Percentiles rank a stretch among this genome's conserved stretches.
phyloP scores from a whole-genome alignment of 805 yeast genomes.

The Phaffomyces thermotolerans region DNA sequence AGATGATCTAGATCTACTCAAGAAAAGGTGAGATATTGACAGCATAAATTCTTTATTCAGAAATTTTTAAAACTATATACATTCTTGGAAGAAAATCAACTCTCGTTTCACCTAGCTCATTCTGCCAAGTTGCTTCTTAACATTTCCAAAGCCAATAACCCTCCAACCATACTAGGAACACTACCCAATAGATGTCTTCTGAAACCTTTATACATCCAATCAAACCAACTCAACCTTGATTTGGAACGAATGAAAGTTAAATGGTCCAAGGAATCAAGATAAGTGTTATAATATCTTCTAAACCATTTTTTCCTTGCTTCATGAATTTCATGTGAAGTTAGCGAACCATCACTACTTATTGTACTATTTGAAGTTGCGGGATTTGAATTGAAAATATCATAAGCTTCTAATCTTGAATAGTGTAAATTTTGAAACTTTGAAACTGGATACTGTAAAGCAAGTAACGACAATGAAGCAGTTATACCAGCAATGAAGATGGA shows the following conservation, averaged over 20 bases:
- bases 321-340: constrained; percentile 1
- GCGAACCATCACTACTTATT: neutral
- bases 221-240: constrained; percentile 48
- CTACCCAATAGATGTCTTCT: constrained; percentile 61
- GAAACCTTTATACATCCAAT: constrained; percentile 76
- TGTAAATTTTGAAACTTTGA: constrained; percentile 75
- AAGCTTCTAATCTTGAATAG: constrained; percentile 69
- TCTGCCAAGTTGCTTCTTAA: constrained; percentile 42
- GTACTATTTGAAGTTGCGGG: constrained; percentile 18
- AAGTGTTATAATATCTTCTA: constrained; percentile 61
- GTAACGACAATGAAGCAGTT: constrained; percentile 69
- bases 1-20: no score
- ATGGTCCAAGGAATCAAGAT: constrained; percentile 66
- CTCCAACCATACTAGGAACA: constrained; percentile 85
- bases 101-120: neutral
- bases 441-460: constrained; percentile 79
- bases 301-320: constrained; percentile 13
- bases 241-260: constrained; percentile 46
- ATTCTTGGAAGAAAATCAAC: neutral
- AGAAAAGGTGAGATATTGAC: no score
- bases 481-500: constrained; percentile 82
- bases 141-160: constrained; percentile 77
- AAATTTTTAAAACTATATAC: neutral
- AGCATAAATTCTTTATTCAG: no score
- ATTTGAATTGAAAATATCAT: constrained; percentile 47